Evolutionary conservation across 352 stramenopile genomes (phyloP), one percentile per base, ranked within the genome.

Genomic region (Saprolegnia diclina): DNA sequence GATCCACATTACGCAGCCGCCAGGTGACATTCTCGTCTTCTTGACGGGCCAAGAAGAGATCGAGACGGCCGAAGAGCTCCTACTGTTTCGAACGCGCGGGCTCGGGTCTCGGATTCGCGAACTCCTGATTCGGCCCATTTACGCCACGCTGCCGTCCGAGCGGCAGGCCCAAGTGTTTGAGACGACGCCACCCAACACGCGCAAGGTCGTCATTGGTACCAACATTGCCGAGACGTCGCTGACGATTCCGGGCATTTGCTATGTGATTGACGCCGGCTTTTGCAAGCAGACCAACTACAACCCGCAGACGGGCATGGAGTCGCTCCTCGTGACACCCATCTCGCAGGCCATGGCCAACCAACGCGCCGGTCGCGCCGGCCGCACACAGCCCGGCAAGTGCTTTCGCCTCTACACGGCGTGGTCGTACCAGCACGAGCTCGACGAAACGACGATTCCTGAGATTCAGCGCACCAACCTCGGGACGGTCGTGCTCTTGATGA

Each of bases 231-330:
- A 99, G 78, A 99, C 97, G 19, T 98, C 90, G 64, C 76, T 99
- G 18, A 99, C 98, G 0, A 99, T 99, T 69, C 88, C 98, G 64
- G 97, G 97, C 13, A 99, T 99, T 65, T 98, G 92, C 74, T 99
- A 97, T 72, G 98, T 99, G 16, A 98, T 99, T 46, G 98, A 99
- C 79, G 98, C 95, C 16, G 98, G 98, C 19, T 99, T 99, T 73
- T 99, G 96, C 82, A 99, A 99, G 74, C 97, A 99, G 77, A 99
- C 97, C 6, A 98, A 91, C 50, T 99, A 98, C 83, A 99, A 99
- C 79, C 91, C 97, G 0, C 90, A 97, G 65, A 98, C 94, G 4
- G 96, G 97, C 9, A 99, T 99, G 96, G 96, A 99, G 72, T 99
- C 92, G n/a, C 77, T 99, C 11, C 85, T 99, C 16, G 97, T 99